A percentile compares a stretch with the other conserved stretches of the same genome.
Evolutionary conservation across 441 rosid genomes (phyloP).

Genomic region (Gossypium lobatum): DNA sequence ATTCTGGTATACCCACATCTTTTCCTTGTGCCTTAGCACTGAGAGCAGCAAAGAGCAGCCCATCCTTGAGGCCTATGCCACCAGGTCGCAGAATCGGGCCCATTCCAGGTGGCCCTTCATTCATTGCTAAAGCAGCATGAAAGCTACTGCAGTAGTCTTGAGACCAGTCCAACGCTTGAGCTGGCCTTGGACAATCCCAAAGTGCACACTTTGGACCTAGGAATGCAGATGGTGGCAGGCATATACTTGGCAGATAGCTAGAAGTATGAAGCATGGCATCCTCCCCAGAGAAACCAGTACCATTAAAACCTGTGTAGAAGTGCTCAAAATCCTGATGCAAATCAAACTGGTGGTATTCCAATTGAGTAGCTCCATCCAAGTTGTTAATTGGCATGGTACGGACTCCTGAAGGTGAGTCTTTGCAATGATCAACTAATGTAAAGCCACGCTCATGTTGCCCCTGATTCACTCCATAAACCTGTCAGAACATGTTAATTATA

Average conservation of each 20-base stretch:
- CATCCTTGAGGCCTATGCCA: slow-evolving; percentile 88
- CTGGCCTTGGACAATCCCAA: slow-evolving; percentile 99
- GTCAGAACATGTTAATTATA: slow-evolving; percentile 21
- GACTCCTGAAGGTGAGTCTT: slow-evolving; percentile 44
- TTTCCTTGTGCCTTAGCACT: slow-evolving; percentile 79
- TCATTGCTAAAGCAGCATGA: slow-evolving; percentile 77
- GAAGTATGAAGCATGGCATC: slow-evolving; percentile 48
- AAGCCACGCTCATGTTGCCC: slow-evolving; percentile 50
- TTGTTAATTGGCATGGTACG: slow-evolving; percentile 29
- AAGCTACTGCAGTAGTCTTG: slow-evolving; percentile 93
- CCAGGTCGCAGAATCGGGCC: slow-evolving; percentile 86
- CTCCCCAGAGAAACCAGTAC: slow-evolving; percentile 43
- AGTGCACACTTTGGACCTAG: slow-evolving; percentile 96
- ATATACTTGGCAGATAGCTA: slow-evolving; percentile 54
- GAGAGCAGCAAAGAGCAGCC: slow-evolving; percentile 84
- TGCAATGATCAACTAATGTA: slow-evolving; percentile 51
- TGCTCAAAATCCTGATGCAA: slow-evolving; percentile 63
- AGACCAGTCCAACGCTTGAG: slow-evolving; percentile 78
- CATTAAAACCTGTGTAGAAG: slow-evolving; percentile 44
- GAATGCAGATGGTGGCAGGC: slow-evolving; percentile 89
- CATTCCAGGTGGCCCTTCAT: slow-evolving; percentile 97
- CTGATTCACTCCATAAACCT: slow-evolving; percentile 57
- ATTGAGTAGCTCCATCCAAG: slow-evolving; percentile 40
- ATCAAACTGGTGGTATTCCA: slow-evolving; percentile 68
- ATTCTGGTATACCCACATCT: slow-evolving; percentile 93